Percentiles rank a stretch among this genome's conserved stretches.
Evolutionary conservation across 352 stramenopile species (phyloP).

Genomic region (Phytophthora macrochlamydospora): DNA sequence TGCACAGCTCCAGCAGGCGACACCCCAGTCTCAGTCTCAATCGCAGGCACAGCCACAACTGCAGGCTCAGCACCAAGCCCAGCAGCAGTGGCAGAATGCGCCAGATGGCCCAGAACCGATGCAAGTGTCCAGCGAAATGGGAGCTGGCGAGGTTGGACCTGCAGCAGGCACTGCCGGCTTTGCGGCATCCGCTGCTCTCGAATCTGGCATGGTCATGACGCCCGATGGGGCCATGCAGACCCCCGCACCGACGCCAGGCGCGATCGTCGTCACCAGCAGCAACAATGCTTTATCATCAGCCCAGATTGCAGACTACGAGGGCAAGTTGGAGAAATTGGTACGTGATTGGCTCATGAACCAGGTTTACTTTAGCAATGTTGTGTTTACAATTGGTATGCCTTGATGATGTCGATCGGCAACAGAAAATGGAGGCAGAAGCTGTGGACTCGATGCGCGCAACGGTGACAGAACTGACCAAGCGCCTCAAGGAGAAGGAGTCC

Average conservation of each 20-base stretch:
- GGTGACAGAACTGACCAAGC: conserved; percentile 78
- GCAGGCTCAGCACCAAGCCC: conserved; percentile 1
- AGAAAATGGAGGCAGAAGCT: conserved; percentile 66
- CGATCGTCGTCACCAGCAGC: conserved; percentile 42
- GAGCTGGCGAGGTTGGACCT: conserved; percentile 9
- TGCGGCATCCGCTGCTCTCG: conserved; percentile 26
- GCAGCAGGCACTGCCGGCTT: conserved; percentile 29
- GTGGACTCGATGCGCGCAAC: conserved; percentile 82
- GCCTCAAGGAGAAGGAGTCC: conserved; percentile 90
- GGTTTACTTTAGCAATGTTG: conserved; percentile 16
- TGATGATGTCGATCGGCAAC: not conserved
- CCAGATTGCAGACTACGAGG: conserved; percentile 74
- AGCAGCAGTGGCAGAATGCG: conserved; percentile 28
- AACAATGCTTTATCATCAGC: conserved; percentile 51
- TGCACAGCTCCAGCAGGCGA: conserved; percentile 29
- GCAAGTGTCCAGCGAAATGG: conserved; percentile 44
- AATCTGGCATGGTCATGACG: conserved; percentile 31
- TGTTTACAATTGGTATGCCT: not conserved
- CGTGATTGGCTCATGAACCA: conserved; percentile 16
- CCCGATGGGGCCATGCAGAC: conserved; percentile 31
- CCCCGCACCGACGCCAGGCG: conserved; percentile 22
- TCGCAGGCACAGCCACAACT: conserved; percentile 17
- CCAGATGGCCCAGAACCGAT: conserved; percentile 44
- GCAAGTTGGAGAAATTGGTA: conserved; percentile 74
- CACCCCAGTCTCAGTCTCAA: conserved; percentile 15